Percentiles rank a stretch among this genome's conserved stretches.
phyloP scores from a whole-genome alignment of 2,329 filamentous ascomycete species.

The Trichoderma oligosporum region DNA sequence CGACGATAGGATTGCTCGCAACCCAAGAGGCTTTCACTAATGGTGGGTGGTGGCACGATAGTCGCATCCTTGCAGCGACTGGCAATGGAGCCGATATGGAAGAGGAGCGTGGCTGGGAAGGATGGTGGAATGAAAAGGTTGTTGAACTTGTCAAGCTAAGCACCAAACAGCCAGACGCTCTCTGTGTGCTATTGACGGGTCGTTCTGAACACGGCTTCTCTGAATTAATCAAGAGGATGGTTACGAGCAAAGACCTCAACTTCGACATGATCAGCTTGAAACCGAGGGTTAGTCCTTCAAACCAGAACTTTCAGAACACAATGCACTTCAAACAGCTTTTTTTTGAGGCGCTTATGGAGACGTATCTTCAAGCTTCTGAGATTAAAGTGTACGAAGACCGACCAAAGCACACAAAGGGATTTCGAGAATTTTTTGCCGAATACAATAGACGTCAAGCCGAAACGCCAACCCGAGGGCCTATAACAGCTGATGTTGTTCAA shows the following conservation, averaged over 20 bases:
- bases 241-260: conserved; percentile 69
- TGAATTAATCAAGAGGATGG: conserved; percentile 76
- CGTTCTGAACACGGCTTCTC: conserved; percentile 73
- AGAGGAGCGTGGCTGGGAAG: conserved; percentile 78
- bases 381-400: conserved; percentile 72
- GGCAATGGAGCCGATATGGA: conserved; percentile 79
- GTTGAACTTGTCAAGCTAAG: conserved; percentile 75
- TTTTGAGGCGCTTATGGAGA: conserved; percentile 75
- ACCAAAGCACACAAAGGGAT: conserved; percentile 67
- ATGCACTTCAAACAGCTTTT: conserved; percentile 92
- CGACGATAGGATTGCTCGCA: conserved; percentile 72
- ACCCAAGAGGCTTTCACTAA: conserved; percentile 72
- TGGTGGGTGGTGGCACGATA: conserved; percentile 97
- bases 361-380: conserved; percentile 78
- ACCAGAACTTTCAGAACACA: conserved; percentile 74
- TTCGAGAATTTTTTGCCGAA: conserved; percentile 76
- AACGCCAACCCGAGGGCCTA: conserved; percentile 56
- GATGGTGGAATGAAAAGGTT: conserved; percentile 96
- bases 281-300: conserved; percentile 74
- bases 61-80: conserved; percentile 77
- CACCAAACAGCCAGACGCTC: conserved; percentile 76
- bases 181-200: conserved; percentile 85
- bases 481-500: conserved; percentile 78
- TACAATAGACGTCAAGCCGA: conserved; percentile 62
- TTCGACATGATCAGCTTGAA: conserved; percentile 90